Conservation (phyloP, 768 basidiomycete species). For the Amanita inopinata region DNA sequence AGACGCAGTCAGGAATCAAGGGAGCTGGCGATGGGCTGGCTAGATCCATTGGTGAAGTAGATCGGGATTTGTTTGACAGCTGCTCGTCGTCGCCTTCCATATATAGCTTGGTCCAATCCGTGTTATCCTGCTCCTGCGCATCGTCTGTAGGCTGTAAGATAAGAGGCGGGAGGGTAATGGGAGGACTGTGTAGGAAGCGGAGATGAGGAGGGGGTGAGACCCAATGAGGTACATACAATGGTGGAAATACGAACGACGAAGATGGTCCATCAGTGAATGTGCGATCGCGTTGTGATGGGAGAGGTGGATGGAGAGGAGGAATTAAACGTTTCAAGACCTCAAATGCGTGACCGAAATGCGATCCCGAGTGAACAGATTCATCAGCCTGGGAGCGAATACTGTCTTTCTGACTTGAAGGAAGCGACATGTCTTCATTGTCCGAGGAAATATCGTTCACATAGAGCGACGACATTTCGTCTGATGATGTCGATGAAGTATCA, state of each 20-base stretch:
- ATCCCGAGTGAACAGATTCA: slow-evolving; percentile 6
- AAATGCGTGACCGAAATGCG: slow-evolving; percentile 6
- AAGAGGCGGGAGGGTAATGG: slow-evolving; percentile 7
- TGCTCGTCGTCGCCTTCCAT: not conserved
- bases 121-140: slow-evolving; percentile 1
- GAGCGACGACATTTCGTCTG: slow-evolving; percentile 27
- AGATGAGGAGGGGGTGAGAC: slow-evolving; percentile 4
- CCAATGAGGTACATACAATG: slow-evolving; percentile 3
- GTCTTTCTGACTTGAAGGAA: no score
- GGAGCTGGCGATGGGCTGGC: slow-evolving; percentile 10
- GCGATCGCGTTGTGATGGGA: slow-evolving; percentile 4
- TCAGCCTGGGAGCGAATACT: no score
- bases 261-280: slow-evolving; percentile 1
- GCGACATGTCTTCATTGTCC: slow-evolving; percentile 46
- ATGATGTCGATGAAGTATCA: slow-evolving; percentile 34
- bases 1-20: not conserved
- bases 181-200: slow-evolving; percentile 7
- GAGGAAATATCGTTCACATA: slow-evolving; percentile 32
- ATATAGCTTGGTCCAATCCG: slow-evolving; percentile 5
- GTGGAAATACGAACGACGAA: slow-evolving; percentile 10
- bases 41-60: slow-evolving; percentile 10
- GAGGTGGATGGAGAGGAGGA: slow-evolving; percentile 10
- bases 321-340: slow-evolving; percentile 8
- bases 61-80: not conserved
- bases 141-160: not conserved